A percentile compares a stretch with the other conserved stretches of the same genome.
Conservation (phyloP, 139 green algal species). For the Spirogloea muscicola region DNA sequence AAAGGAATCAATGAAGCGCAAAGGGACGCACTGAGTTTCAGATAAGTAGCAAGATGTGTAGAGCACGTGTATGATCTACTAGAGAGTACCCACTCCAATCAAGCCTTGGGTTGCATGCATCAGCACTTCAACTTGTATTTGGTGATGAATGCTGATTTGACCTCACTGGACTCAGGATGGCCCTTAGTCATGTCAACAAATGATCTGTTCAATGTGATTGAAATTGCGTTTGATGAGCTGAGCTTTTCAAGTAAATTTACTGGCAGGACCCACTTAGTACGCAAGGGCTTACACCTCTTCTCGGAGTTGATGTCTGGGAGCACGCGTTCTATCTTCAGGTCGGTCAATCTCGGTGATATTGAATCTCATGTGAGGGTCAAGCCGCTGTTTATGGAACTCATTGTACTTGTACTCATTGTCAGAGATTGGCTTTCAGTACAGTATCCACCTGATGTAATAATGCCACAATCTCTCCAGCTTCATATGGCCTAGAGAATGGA, state of each 20-base stretch:
- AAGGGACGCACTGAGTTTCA: no score
- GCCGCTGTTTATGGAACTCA: neutral
- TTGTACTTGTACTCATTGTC: neutral
- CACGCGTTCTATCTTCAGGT: conserved; percentile 55
- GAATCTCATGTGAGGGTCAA: no score
- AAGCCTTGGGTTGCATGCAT: neutral
- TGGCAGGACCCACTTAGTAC: conserved; percentile 48
- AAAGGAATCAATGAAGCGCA: no score
- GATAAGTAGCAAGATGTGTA: no score
- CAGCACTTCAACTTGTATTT: no score
- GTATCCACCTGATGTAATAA: neutral
- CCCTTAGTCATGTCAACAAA: neutral
- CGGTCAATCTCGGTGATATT: neutral
- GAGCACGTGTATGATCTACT: no score
- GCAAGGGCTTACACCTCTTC: conserved; percentile 78
- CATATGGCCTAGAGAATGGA: neutral
- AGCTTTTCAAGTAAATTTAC: no score
- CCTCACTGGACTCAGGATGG: neutral
- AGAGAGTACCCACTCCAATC: neutral
- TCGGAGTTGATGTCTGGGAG: conserved; percentile 92
- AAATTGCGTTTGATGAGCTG: no score
- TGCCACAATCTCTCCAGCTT: neutral
- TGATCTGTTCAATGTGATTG: no score
- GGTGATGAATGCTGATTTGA: no score
- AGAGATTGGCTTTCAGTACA: neutral